phyloP scores from a whole-genome alignment of 2,329 filamentous ascomycete species.

The Fusarium sp. region DNA sequence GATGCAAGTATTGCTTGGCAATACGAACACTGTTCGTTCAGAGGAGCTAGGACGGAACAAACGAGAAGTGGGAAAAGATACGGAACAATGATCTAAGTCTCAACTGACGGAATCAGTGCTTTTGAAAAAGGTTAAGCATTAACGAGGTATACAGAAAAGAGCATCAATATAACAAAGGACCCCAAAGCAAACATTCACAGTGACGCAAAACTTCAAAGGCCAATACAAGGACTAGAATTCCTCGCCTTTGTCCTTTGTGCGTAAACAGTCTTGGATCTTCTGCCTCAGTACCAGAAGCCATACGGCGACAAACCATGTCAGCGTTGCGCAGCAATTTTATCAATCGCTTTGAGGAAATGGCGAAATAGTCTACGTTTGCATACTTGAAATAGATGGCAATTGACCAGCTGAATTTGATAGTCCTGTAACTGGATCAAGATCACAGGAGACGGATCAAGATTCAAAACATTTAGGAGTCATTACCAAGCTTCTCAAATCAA shows the following conservation, averaged over 20 bases:
- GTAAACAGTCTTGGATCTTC: fast-evolving
- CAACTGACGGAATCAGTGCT: fast-evolving
- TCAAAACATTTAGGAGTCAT: no score
- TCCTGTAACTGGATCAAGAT: no score
- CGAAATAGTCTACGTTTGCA: no score
- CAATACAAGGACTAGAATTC: fast-evolving
- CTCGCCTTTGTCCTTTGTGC: background rate
- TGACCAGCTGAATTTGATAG: no score
- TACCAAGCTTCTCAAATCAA: no score
- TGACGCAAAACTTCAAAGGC: fast-evolving
- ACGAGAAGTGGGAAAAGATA: fast-evolving
- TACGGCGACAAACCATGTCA: no score
- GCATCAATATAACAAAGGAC: fast-evolving
- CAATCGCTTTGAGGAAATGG: no score
- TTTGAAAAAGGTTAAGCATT: fast-evolving
- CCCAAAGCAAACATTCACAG: fast-evolving
- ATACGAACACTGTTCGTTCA: background rate
- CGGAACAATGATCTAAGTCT: background rate
- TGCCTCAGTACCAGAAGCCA: fast-evolving
- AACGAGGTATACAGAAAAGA: fast-evolving
- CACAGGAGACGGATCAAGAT: no score
- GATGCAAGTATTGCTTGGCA: fast-evolving
- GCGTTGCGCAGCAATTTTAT: no score
- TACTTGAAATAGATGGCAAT: no score
- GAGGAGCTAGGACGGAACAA: background rate